These are phyloP conservation scores for Omphalea diandra DNA, from an alignment of 441 rosid species.

Conservation along the genomic window DNA sequence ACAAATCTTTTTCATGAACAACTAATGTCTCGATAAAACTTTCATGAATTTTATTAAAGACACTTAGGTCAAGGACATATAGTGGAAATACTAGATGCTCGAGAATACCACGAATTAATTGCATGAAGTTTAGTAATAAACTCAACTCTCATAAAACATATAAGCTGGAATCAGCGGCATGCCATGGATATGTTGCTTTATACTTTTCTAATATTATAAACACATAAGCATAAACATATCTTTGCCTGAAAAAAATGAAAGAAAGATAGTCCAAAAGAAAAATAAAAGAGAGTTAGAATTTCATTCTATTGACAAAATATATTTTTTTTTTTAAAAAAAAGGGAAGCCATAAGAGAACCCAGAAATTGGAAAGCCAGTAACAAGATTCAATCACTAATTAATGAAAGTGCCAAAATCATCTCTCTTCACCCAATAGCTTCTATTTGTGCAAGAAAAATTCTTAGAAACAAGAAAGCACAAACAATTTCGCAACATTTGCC, in stretches of 20 bases:
- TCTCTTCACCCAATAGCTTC: too few species aligned
- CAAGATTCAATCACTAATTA: neutral
- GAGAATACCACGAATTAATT: neutral
- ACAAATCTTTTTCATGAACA: neutral
- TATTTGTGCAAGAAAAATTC: neutral
- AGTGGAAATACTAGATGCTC: neutral
- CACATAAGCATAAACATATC: too few species aligned
- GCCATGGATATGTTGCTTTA: neutral
- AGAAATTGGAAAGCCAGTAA: neutral
- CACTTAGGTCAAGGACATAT: neutral
- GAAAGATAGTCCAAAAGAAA: neutral
- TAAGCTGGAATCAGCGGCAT: neutral
- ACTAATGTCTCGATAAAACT: slow-evolving; percentile 3
- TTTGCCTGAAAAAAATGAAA: neutral
- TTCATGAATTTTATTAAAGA: neutral
- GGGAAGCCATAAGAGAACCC: neutral
- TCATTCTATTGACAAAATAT: too few species aligned
- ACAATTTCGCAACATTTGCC: neutral
- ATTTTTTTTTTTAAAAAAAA: neutral
- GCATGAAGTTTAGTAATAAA: neutral
- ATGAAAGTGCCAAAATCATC: neutral
- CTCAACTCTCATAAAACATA: too few species aligned
- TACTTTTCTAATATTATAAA: too few species aligned
- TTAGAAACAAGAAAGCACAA: neutral
- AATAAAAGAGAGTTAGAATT: neutral